A percentile compares a stretch with the other conserved stretches of the same genome.
These are phyloP conservation scores for Pyrenochaeta sp. DNA, from an alignment of 2,329 filamentous ascomycete genomes.

Conservation along the genomic window DNA sequence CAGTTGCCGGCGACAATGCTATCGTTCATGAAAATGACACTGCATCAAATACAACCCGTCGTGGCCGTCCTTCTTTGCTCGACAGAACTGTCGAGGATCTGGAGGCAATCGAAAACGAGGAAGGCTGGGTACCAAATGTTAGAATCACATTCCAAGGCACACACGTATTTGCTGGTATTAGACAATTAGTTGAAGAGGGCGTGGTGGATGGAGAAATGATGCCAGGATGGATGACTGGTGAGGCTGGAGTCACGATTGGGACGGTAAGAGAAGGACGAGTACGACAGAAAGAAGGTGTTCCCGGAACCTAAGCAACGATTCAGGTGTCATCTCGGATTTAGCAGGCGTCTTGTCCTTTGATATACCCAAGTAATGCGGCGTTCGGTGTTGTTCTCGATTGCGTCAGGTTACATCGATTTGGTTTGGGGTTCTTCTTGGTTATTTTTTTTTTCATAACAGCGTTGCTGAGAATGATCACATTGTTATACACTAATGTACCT, in stretches of 20 bases:
- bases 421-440: too few relatives aligned
- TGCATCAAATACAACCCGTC: conserved; percentile 25
- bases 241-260: conserved; percentile 79
- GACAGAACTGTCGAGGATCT: conserved; percentile 42
- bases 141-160: conserved; percentile 74
- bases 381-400: conserved; percentile 16
- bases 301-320: conserved; percentile 24
- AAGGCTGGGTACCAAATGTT: conserved; percentile 64
- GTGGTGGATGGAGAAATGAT: conserved; percentile 78
- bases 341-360: conserved; percentile 25
- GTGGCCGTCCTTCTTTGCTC: conserved; percentile 43
- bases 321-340: conserved; percentile 12
- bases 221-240: conserved; percentile 91
- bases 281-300: conserved; percentile 33
- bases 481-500: too few relatives aligned
- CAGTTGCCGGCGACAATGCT: conserved; percentile 4
- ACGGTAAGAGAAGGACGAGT: conserved; percentile 73
- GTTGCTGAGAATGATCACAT: too few relatives aligned
- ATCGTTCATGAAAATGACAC: conserved; percentile 23
- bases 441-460: too few relatives aligned
- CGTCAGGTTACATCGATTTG: background rate
- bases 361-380: conserved; percentile 35
- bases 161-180: conserved; percentile 82
- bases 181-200: conserved; percentile 78
- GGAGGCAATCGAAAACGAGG: conserved; percentile 31